Evolutionary conservation across 345 rosid genomes (phyloP).

Genomic region (Hirschfeldia incana): DNA sequence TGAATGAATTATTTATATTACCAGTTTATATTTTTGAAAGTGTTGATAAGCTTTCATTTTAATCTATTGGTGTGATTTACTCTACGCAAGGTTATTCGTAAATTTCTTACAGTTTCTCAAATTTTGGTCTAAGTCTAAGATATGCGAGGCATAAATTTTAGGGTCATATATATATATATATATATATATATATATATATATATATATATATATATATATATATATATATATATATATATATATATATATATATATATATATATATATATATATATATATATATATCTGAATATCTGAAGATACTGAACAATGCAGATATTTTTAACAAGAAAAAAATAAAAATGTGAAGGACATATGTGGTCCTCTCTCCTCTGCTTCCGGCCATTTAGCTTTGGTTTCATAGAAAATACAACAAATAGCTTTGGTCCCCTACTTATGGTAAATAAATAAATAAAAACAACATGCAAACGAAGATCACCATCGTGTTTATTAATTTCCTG

Average conservation of each 20-base stretch:
- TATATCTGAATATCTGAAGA: not conserved
- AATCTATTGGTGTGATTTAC: not conserved
- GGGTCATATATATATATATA: not conserved
- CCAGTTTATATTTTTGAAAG: not conserved
- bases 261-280: no score
- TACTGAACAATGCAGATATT: conserved; percentile 23
- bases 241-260: not conserved
- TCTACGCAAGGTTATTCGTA: not conserved
- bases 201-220: not conserved
- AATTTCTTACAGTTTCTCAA: not conserved
- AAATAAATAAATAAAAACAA: not conserved
- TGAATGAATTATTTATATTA: not conserved
- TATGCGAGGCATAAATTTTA: conserved; percentile 27
- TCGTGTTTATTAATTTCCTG: not conserved
- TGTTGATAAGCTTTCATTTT: not conserved
- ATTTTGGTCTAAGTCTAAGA: conserved; percentile 28
- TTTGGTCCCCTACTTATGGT: conserved; percentile 40
- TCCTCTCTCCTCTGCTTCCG: conserved; percentile 16
- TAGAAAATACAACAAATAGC: conserved; percentile 29
- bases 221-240: no score
- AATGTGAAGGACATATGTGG: conserved; percentile 24
- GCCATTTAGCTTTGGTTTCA: conserved; percentile 22
- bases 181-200: no score
- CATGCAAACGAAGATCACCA: not conserved
- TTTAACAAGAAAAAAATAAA: not conserved